Evolutionary conservation across 805 yeast species (phyloP).

Genomic region (Lipomyces yamadae): DNA sequence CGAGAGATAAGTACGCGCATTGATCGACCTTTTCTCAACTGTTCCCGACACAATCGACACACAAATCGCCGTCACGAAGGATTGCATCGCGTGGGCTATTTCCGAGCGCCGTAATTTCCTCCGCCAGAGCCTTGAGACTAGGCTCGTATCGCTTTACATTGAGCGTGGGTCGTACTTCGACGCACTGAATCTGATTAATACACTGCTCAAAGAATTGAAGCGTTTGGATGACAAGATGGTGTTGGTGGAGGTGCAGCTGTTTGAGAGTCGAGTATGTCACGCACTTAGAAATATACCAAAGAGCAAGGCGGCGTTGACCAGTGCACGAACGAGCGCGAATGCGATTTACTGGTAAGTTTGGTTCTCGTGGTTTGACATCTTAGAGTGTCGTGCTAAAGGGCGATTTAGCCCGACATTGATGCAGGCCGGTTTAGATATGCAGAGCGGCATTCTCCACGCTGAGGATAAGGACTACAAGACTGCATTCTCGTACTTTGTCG

Average conservation of each 20-base stretch:
- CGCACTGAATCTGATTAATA: slow-evolving; percentile 72
- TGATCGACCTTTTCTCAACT: slow-evolving; percentile 76
- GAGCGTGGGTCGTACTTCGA: slow-evolving; percentile 67
- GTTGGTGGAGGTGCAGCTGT: slow-evolving; percentile 89
- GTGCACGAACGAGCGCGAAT: slow-evolving; percentile 97
- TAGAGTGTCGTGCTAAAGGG: neutral
- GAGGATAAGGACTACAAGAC: slow-evolving; percentile 97
- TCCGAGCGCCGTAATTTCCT: slow-evolving; percentile 82
- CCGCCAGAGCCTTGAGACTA: slow-evolving; percentile 84
- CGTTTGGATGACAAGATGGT: slow-evolving; percentile 94
- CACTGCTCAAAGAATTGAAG: slow-evolving; percentile 81
- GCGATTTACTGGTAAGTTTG: slow-evolving; percentile 72
- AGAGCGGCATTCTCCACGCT: slow-evolving; percentile 94
- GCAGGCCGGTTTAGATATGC: slow-evolving; percentile 93
- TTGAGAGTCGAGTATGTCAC: slow-evolving; percentile 88
- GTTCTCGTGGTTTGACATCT: neutral
- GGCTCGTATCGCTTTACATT: slow-evolving; percentile 76
- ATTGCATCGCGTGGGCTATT: slow-evolving; percentile 85
- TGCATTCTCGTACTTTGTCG: slow-evolving; percentile 92
- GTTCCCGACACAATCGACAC: slow-evolving; percentile 66
- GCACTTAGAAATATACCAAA: slow-evolving; percentile 89
- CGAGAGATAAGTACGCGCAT: slow-evolving; percentile 54
- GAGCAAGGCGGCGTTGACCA: slow-evolving; percentile 87
- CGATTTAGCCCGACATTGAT: slow-evolving; percentile 66
- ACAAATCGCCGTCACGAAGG: slow-evolving; percentile 74